Evolutionary conservation across 352 stramenopile genomes (phyloP), one percentile per base, ranked within the genome.

Genomic region (Paralagenidium karlingii): DNA sequence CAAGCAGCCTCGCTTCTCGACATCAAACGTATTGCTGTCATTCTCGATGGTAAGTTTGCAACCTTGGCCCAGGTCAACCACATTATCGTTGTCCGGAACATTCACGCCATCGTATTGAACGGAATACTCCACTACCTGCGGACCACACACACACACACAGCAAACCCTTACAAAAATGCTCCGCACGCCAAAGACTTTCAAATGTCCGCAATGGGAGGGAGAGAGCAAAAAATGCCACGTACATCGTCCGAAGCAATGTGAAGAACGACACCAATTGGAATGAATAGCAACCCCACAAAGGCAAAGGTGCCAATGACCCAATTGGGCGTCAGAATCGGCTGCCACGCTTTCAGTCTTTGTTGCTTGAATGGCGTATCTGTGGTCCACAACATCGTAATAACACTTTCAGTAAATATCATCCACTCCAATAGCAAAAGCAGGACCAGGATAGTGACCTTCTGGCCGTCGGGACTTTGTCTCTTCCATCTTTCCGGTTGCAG

Each of bases 291-390:
- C 2, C 84, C 89, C 20, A 99, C 79, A 36, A 97, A 53, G 26
- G 96, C 60, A 47, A 98, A 97, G 13, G 88, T 74, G 43, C 62
- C 69, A 51, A 98, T 97, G 45, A 98, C 87, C 81, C 82, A 98
- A 44, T 79, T 90, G 30, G 96, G 93, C 60, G 95, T 97, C 20
- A 98, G 60, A 38, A 99, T 94, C 8, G 95, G 94, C 68, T 97
- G 85, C 91, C 94, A 98, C 27, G 94, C 81, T 49, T 94, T 89
- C 43, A 91, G 68, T 60, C 83, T 86, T 49, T 91, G 77, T 62
- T 91, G 77, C 60, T 91, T 91, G 50, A 91, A 91, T 31, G 74
- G 77, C 29, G 74, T 91, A 57, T 91, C 77, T 88, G n/a, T n/a
- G n/a, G n/a, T n/a, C n/a, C n/a, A n/a, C n/a, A n/a, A n/a, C n/a